Percentiles rank a stretch among this genome's conserved stretches.
Conservation (phyloP, 345 rosid genomes). For the Euclidium syriacum region DNA sequence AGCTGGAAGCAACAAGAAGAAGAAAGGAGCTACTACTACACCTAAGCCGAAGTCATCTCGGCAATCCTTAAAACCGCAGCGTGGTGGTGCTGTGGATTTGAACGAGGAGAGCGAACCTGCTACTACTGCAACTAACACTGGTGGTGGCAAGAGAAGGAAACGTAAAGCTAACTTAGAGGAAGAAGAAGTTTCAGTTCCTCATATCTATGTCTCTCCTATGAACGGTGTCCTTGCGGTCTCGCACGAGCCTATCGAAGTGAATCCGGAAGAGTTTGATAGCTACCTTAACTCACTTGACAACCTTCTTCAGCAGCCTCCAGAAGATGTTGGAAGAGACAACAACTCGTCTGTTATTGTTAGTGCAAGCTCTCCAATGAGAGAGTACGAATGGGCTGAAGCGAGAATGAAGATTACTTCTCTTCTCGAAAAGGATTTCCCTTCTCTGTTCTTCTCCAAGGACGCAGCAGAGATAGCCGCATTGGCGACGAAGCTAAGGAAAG, state of each 20-base stretch:
- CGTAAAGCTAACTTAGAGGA: constrained; percentile 14
- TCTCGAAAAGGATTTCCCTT: constrained; percentile 47
- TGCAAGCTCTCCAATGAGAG: constrained; percentile 25
- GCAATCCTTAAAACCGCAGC: constrained; percentile 25
- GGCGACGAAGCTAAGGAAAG: constrained; percentile 52
- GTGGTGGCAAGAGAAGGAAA: constrained; percentile 24
- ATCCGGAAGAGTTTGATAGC: constrained; percentile 58
- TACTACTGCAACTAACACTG: constrained; percentile 18
- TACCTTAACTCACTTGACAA: constrained; percentile 62
- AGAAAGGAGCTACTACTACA: constrained; percentile 20
- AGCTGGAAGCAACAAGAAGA: constrained; percentile 36
- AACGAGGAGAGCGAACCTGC: constrained; percentile 21
- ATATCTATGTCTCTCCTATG: constrained; percentile 34
- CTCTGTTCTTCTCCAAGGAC: constrained; percentile 42
- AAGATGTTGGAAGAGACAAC: constrained; percentile 22
- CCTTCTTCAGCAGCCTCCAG: constrained; percentile 46
- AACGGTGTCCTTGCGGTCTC: constrained; percentile 26
- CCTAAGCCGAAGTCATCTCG: constrained; percentile 33
- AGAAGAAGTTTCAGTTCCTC: constrained; percentile 29
- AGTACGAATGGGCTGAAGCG: constrained; percentile 53
- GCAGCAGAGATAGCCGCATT: constrained; percentile 40
- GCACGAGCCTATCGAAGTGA: constrained; percentile 22
- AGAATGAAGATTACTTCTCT: constrained; percentile 48
- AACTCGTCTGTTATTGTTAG: constrained; percentile 7
- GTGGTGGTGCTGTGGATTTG: constrained; percentile 25